Conservation (phyloP, 495 filamentous ascomycete genomes). For the Letharia lupina region DNA sequence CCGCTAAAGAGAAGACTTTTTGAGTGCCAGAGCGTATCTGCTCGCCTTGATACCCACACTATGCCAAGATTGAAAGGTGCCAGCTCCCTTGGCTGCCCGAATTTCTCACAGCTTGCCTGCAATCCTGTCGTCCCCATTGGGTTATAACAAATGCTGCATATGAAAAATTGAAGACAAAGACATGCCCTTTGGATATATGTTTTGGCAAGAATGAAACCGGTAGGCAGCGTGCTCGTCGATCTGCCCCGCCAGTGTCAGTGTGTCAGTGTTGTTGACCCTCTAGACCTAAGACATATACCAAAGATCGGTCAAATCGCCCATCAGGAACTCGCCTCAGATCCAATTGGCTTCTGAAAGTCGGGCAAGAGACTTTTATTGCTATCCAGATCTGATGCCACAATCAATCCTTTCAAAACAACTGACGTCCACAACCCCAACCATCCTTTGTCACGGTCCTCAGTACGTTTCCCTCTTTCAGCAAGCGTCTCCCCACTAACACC, state of each 20-base stretch:
- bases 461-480: neutral
- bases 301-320: neutral
- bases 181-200: neutral
- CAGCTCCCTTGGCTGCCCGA: neutral
- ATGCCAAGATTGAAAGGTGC: neutral
- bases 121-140: neutral
- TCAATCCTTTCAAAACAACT: neutral
- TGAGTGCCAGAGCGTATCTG: neutral
- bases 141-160: neutral
- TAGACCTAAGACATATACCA: neutral
- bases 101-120: neutral
- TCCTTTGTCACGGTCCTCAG: neutral
- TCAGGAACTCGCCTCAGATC: neutral
- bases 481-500: neutral
- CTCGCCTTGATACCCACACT: neutral
- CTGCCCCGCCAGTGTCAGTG: neutral
- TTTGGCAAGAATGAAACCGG: neutral
- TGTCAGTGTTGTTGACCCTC: neutral
- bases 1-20: neutral
- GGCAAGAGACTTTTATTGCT: neutral
- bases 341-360: neutral
- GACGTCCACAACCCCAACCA: neutral
- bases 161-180: neutral
- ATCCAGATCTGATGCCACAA: neutral
- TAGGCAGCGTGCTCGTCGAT: neutral